Percentiles rank a stretch among this genome's conserved stretches.
phyloP scores from a whole-genome alignment of 345 rosid genomes.

The Sapria himalayana region DNA sequence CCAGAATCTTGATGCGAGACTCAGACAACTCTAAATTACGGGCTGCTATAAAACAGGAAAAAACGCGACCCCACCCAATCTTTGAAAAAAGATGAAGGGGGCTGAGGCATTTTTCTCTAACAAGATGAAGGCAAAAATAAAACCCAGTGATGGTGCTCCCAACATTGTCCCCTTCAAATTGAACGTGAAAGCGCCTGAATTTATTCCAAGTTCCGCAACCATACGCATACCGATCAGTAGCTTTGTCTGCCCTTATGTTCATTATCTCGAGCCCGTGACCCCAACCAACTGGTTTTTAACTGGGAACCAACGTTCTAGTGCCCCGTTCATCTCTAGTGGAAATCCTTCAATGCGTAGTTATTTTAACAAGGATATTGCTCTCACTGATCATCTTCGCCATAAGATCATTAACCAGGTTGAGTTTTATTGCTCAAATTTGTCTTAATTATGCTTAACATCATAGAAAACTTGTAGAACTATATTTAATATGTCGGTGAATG shows the following conservation, averaged over 20 bases:
- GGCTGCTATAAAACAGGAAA: neutral
- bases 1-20: no score
- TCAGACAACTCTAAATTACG: neutral
- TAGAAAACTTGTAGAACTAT: neutral
- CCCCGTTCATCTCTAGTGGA: constrained; percentile 30
- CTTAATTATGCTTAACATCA: neutral
- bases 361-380: constrained; percentile 21
- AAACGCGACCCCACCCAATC: neutral
- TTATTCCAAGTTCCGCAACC: constrained; percentile 48
- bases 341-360: constrained; percentile 22
- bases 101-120: no score
- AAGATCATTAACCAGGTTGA: constrained; percentile 82
- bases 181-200: constrained; percentile 85
- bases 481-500: neutral
- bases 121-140: no score
- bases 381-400: constrained; percentile 53
- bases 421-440: neutral
- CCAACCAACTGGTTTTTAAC: constrained; percentile 62
- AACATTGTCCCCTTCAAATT: constrained; percentile 41
- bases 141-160: neutral
- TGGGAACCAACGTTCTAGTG: constrained; percentile 45
- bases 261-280: constrained; percentile 28
- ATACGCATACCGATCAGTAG: constrained; percentile 37
- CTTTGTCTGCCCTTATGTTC: constrained; percentile 46
- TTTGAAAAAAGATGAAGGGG: no score